Base-by-base conservation (phyloP, 805 yeast species). In the Candida arabinofermentans region DNA sequence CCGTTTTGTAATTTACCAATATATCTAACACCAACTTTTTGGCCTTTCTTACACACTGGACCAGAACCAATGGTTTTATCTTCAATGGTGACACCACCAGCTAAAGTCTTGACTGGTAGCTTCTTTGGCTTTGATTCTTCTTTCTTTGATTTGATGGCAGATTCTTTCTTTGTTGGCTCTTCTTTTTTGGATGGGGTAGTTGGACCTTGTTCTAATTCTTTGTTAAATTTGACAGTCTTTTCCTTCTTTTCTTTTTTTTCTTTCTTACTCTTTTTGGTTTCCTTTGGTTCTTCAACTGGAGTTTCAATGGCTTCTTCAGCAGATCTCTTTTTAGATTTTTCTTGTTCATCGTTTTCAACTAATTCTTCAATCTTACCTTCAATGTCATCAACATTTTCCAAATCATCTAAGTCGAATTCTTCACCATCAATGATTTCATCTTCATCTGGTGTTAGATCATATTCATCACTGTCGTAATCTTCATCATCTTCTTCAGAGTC, bases 1-100 rank as follows among this genome's bases (percentile, higher is more conserved):
- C 98, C 99, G 72, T 90, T 89, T 73, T 86, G 84, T 67, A 93
- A 81, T 75, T 93, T 95, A 65, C 99, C 99, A 56, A 93, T 86
- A 79, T 93, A 93, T 75, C 99, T 82, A 69, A 93, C 90, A 64
- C 96, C 95, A 52, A 93, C 96, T 65, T 78, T 87, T 71, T 86
- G 77, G 47, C 96, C 95, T 57, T 76, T 72, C 74, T 89, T 90
- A 63, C 95, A 96, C 50, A 74, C 72, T 57, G 87, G 81, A 48
- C 99, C 99, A 45, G 79, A 77, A 60, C 99, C 99, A 45, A 74
- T 66, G 48, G 83, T 81, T 69, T 95, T 84, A 74, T 93, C 99
- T 75, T 93, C 99, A 60, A 89, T 72, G 47, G 85, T 71, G 55
- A 93, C 88, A 62, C 97, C 98, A 57, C 98, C 98, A 62, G 86